Evolutionary conservation across 106 monocot genomes (phyloP), one percentile per base, ranked within the genome.

Genomic region (Dactylorhiza incarnata): DNA sequence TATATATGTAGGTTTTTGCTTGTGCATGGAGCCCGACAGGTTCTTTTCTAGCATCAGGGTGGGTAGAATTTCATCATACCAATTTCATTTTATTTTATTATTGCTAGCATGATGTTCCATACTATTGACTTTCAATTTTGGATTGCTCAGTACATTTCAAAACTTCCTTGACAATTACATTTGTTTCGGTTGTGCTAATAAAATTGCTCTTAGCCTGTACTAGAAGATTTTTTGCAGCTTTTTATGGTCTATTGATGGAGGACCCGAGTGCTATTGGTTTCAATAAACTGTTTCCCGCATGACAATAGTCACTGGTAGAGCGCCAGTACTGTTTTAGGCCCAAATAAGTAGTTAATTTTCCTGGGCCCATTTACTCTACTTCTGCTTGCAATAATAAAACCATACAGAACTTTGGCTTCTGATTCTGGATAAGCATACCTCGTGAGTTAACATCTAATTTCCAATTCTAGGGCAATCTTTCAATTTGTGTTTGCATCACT

Each of bases 21-120:
- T 99, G 99, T 85, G 94, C 99, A 71, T 99, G 99, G 99, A 94
- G 92, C 50, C 99, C 99, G 48, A 73, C 79, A 52, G 87, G 88
- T 82, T 92, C 94, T 53, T 81, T 94, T 74, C 79, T 99, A 43
- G 99, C 99, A 71, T 99, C 99, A 50, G 99, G 94, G 99, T 99
- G 62, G 47, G 89, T 87, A 77, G 71, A 61, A 61, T 75, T 16
- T 68, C 53, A 46, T 16, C 51, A 68, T 75, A n/a, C 49, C 17
- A 9, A 12, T 7, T 29, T 52, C 29, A 75, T 16, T 20, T 72
- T 20, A 11, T 44, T 17, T 24, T 19, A 49, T 7, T 17, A 49
- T 72, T 49, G 6, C 22, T 49, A n/a, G 19, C 72, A 49, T 22
- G 23, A 20, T 44, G 23, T 72, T 16, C 49, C 7, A 49, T 72